phyloP scores from a whole-genome alignment of 331 rosid genomes.

The Quercus tomentella region DNA sequence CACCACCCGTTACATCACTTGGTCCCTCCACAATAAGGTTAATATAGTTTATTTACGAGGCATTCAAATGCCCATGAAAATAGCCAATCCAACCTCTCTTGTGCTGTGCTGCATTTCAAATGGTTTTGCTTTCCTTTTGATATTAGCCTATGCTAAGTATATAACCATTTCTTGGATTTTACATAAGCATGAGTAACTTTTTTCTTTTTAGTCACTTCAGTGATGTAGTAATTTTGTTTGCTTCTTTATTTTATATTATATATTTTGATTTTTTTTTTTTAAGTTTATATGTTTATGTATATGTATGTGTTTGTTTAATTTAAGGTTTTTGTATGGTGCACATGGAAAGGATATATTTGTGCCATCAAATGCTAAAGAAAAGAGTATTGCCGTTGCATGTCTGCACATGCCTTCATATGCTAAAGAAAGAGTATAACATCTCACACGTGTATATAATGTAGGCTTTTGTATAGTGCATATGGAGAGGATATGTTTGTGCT shows the following conservation, averaged over 20 bases:
- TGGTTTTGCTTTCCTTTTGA: conserved; percentile 5
- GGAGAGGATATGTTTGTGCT: not conserved
- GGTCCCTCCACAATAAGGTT: conserved; percentile 99
- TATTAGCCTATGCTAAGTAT: not conserved
- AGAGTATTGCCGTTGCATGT: no score
- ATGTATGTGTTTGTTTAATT: not conserved
- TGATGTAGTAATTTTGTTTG: not conserved
- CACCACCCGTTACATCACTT: conserved; percentile 90
- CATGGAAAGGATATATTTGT: not conserved
- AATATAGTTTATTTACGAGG: conserved; percentile 7
- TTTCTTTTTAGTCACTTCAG: not conserved
- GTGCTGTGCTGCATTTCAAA: conserved; percentile 11
- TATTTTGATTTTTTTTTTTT: not conserved
- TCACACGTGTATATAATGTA: no score
- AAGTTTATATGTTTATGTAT: not conserved
- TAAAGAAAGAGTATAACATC: no score
- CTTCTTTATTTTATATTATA: not conserved
- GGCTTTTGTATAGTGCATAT: not conserved
- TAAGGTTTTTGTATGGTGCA: not conserved
- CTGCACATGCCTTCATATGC: no score
- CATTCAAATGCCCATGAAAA: not conserved
- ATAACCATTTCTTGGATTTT: not conserved
- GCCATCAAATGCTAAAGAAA: no score
- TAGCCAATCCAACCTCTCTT: not conserved
- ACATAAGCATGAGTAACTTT: not conserved